Evolutionary conservation across 1,139 yeast species (phyloP), one percentile per base, ranked within the genome.

Genomic region (Kluyveromyces marxianus): DNA sequence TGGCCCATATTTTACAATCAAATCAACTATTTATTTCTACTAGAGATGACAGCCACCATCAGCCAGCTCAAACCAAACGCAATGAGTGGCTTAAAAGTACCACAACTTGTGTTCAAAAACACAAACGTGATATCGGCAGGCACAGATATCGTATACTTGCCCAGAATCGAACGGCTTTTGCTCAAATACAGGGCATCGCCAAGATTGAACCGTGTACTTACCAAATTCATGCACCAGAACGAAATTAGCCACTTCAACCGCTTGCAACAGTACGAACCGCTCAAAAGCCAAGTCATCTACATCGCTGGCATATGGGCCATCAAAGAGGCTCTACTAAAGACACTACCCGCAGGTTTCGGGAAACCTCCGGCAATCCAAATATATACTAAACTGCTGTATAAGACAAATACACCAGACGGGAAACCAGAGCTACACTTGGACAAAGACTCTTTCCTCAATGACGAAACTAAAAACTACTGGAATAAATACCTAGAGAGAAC

Each of bases 241-340:
- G 60, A 56, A 38, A 14, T 45, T 4, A 25, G 35, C 7, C 43
- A 37, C 10, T 33, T 51, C 7, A 39, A 48, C 7, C 29, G 8
- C 7, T 34, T 48, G 7, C 31, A 35, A 30, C 26, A 33, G 7
- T 7, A 29, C 26, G 30, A 29, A 10, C 8, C 29, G 10, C 27
- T 25, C 8, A 28, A 43, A 27, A 7, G 26, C 30, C 26, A 35
- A 28, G 36, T 35, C 25, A 32, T 43, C 8, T 62, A 57, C 47
- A 44, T 59, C 2, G 61, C 62, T 8, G 65, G 67, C 3, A 45
- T 62, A 10, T 63, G 67, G 67, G 63, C 65, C 4, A 42, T 58
- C 4, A 63, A 63, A 45, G 66, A 62, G 46, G 51, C 63, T 3
- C 21, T 53, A 3, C 52, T 49, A 29, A 62, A 63, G 46, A 53